Evolutionary conservation across 2,329 filamentous ascomycete genomes (phyloP).

Genomic region (Albophoma yamanashiensis): DNA sequence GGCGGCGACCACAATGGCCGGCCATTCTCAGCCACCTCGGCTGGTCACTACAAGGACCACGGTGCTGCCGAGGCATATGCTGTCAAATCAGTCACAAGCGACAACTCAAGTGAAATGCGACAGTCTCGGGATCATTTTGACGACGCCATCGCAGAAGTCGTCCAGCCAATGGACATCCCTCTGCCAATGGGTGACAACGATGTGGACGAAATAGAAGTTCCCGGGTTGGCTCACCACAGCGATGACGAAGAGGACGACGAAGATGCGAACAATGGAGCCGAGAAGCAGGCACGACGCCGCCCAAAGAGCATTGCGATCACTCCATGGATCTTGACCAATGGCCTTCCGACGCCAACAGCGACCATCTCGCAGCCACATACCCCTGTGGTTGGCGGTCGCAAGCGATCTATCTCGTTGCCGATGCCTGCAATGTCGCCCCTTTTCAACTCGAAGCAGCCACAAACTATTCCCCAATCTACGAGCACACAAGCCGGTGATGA

Average conservation of each 20-base stretch:
- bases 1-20: conserved; percentile 33
- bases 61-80: conserved; percentile 24
- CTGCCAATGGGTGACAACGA: conserved; percentile 58
- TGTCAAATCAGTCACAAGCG: conserved; percentile 6
- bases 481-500: neutral
- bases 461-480: neutral
- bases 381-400: conserved; percentile 23
- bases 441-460: neutral
- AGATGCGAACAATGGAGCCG: conserved; percentile 22
- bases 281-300: conserved; percentile 16
- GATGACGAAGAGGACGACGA: conserved; percentile 48
- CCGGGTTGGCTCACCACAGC: conserved; percentile 51
- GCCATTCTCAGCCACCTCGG: conserved; percentile 38
- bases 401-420: conserved; percentile 40
- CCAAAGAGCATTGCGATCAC: conserved; percentile 33
- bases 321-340: conserved; percentile 11
- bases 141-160: conserved; percentile 13
- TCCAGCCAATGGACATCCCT: conserved; percentile 40
- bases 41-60: conserved; percentile 21
- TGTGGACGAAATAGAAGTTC: conserved; percentile 70
- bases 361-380: conserved; percentile 23
- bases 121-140: conserved; percentile 8
- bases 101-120: conserved; percentile 2
- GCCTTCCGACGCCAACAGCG: conserved; percentile 21
- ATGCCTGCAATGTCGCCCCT: conserved; percentile 17